These are phyloP conservation scores for Trichomonascus vanleenenianus DNA, from an alignment of 805 yeast genomes.

Conservation along the genomic window DNA sequence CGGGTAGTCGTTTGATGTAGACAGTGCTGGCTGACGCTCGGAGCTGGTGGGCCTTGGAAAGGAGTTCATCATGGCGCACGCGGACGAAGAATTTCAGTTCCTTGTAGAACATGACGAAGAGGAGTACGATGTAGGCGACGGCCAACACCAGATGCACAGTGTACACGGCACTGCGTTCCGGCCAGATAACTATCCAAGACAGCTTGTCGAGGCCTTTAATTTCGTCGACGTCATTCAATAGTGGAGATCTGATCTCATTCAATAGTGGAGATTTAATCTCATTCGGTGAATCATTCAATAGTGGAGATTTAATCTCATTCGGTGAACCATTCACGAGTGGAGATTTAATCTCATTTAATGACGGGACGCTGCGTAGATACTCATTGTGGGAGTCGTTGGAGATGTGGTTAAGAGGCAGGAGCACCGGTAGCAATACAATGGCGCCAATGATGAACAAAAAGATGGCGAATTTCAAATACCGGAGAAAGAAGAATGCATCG, in stretches of 20 bases:
- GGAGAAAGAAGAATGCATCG: constrained; percentile 66
- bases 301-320: too few species aligned
- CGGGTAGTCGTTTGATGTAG: constrained; percentile 60
- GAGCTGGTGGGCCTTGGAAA: constrained; percentile 18
- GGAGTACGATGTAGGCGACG: constrained; percentile 43
- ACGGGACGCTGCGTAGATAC: background rate
- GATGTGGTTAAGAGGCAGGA: constrained; percentile 55
- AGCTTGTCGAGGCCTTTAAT: constrained; percentile 53
- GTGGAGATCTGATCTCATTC: too few species aligned
- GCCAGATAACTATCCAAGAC: constrained; percentile 64
- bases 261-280: too few species aligned
- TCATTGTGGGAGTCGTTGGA: constrained; percentile 27
- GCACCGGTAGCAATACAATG: constrained; percentile 44
- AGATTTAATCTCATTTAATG: too few species aligned
- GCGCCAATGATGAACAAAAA: constrained; percentile 48
- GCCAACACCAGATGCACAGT: constrained; percentile 58
- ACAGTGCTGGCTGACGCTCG: constrained; percentile 41
- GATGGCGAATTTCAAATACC: constrained; percentile 49
- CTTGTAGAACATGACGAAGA: constrained; percentile 46
- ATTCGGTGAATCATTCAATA: too few species aligned
- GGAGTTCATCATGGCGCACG: constrained; percentile 39
- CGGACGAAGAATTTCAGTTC: constrained; percentile 49
- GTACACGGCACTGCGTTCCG: constrained; percentile 40
- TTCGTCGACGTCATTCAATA: too few species aligned
- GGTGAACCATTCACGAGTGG: too few species aligned